Base-by-base conservation (phyloP, 2,329 filamentous ascomycete species). In the Monilinia laxa region DNA sequence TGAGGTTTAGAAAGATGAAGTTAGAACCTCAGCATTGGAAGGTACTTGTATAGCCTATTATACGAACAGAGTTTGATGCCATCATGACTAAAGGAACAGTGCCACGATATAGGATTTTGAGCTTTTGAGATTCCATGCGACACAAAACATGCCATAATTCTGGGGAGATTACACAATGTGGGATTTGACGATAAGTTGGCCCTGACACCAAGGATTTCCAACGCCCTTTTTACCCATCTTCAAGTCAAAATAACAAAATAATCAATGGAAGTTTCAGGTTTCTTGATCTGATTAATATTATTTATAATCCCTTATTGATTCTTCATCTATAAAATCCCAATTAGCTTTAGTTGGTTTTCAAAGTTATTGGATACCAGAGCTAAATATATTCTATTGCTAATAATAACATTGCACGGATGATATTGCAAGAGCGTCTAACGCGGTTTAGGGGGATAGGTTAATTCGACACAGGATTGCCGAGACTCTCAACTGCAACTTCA, bases 131-230 rank as follows among this genome's bases (percentile, higher is more conserved):
- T 49, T 57, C 31, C 38, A 23, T 31, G 53, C 25, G 35, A 10
- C 53, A 23, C 42, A 40, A 57, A 40, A 25, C 28, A 35, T 40
- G 52, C n/a, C 16, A 31, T 64, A 12, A 38, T 38, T 52, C 20
- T 40, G 25, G 62, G 28, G 52, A 51, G n/a, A 49, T 64, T 64
- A 58, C n/a, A 14, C 25, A 58, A 25, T 51, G 28, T 58, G 42
- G 62, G 62, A 57, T 64, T 54, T 51, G 10, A 55, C 42, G 28
- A 31, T 35, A 57, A 35, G 31, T 6, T 35, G 31, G 31, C 1
- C 31, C 31, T 35, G 31, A 35, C 31, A 35, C 31, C 31, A 5
- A 35, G 31, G 31, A 35, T 35, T 35, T 35, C 7, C 31, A 35
- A 35, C 31, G 31, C 31, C 31, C 31, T 35, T 35, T 35, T 6